A percentile compares a stretch with the other conserved stretches of the same genome.
These are phyloP conservation scores for Colletotrichum lupini DNA, from an alignment of 2,329 filamentous ascomycete genomes.

Conservation along the genomic window DNA sequence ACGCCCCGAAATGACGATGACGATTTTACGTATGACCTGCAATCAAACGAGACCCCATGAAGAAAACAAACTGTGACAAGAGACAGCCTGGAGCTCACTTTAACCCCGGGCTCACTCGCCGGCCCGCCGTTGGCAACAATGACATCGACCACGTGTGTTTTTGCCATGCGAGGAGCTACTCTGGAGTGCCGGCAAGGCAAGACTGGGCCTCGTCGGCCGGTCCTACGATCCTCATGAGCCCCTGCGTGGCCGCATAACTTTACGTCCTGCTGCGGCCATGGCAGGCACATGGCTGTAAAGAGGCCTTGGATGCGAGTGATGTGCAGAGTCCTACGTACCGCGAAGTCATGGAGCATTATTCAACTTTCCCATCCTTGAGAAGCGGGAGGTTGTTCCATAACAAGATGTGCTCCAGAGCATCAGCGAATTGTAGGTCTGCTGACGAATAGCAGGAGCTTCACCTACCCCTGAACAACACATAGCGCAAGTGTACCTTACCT, in stretches of 20 bases:
- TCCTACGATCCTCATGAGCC: not conserved
- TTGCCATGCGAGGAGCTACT: not conserved
- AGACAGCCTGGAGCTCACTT: not conserved
- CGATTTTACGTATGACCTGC: not conserved
- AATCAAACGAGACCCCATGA: not conserved
- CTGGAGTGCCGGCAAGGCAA: not conserved
- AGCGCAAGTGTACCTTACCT: not conserved
- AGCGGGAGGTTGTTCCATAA: not conserved
- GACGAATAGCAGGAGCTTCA: not conserved
- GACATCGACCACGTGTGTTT: not conserved
- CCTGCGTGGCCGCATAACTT: not conserved
- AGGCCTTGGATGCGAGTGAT: not conserved
- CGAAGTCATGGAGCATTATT: not conserved
- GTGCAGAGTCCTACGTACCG: not conserved
- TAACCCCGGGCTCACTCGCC: not conserved
- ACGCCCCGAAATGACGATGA: slow-evolving; percentile 30
- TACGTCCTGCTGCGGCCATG: not conserved
- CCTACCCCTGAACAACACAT: not conserved
- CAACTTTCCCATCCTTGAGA: not conserved
- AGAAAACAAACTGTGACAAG: not conserved
- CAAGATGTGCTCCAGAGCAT: not conserved
- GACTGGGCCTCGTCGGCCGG: not conserved
- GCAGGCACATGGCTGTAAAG: not conserved
- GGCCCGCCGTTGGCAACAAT: not conserved
- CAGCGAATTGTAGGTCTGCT: not conserved